phyloP scores from a whole-genome alignment of 331 rosid genomes.

The Prunus yedoensis region DNA sequence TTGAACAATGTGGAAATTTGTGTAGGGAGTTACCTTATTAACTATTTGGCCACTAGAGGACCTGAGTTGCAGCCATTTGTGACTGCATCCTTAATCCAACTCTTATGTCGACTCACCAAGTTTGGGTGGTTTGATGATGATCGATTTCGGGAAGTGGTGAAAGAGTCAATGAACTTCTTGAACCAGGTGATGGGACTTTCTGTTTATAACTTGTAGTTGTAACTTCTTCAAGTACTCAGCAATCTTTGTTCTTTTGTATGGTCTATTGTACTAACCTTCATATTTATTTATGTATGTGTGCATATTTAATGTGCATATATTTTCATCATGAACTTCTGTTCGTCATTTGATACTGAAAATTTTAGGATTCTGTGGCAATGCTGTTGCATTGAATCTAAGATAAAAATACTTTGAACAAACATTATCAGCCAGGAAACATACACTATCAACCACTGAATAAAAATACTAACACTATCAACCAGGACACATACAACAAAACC shows the following conservation, averaged over 20 bases:
- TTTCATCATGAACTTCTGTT: neutral
- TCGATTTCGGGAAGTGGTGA: slow-evolving; percentile 72
- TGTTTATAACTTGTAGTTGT: neutral
- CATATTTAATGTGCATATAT: neutral
- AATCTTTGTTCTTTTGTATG: neutral
- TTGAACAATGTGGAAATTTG: slow-evolving; percentile 24
- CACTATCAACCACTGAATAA: neutral
- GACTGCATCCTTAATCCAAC: slow-evolving; percentile 81
- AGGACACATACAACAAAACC: neutral
- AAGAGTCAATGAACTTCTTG: slow-evolving; percentile 79
- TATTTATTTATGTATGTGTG: neutral
- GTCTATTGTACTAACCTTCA: neutral
- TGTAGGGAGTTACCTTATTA: slow-evolving; percentile 84
- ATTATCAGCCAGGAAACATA: neutral
- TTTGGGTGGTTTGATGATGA: slow-evolving; percentile 98
- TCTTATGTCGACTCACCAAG: slow-evolving; percentile 85
- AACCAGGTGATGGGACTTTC: slow-evolving; percentile 59
- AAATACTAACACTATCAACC: too few relatives aligned
- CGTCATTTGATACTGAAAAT: neutral
- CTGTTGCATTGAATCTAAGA: neutral
- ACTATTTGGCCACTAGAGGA: slow-evolving; percentile 90
- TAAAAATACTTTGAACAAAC: neutral
- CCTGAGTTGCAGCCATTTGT: slow-evolving; percentile 86
- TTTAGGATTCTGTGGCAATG: neutral
- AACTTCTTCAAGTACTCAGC: neutral